Evolutionary conservation across 495 filamentous ascomycete genomes (phyloP).

Genomic region (Neurospora sp.): DNA sequence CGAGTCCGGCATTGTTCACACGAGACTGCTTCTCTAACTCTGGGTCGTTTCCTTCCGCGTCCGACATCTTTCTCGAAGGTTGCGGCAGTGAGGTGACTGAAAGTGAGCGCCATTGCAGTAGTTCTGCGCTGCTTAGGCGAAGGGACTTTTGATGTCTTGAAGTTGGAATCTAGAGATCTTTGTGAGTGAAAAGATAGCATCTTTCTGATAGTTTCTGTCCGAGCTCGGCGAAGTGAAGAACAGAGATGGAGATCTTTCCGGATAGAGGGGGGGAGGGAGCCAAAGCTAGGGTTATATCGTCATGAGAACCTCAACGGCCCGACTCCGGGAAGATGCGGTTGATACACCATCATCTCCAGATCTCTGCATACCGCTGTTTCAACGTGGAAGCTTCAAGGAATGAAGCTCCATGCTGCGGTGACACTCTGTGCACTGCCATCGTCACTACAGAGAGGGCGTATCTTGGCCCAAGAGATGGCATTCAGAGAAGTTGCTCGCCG

Average conservation of each 20-base stretch:
- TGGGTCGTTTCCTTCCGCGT: slow-evolving; percentile 13
- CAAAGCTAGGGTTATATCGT: neutral
- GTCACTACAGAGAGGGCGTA: neutral
- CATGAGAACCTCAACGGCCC: neutral
- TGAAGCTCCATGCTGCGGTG: neutral
- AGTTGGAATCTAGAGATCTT: neutral
- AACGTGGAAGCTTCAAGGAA: neutral
- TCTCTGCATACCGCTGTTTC: neutral
- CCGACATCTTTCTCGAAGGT: slow-evolving; percentile 13
- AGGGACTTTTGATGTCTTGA: neutral
- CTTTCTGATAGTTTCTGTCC: neutral
- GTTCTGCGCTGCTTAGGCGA: neutral
- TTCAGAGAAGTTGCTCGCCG: neutral
- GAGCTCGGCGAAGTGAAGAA: neutral
- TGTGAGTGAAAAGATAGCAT: neutral
- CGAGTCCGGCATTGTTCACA: slow-evolving; percentile 39
- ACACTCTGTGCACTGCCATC: neutral
- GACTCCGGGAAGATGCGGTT: neutral
- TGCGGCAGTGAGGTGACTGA: slow-evolving; percentile 14
- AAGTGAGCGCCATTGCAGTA: slow-evolving; percentile 8
- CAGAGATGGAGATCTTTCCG: neutral
- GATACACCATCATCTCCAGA: neutral
- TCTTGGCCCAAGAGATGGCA: neutral
- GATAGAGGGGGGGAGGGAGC: neutral
- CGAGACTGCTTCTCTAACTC: slow-evolving; percentile 13